phyloP scores from a whole-genome alignment of 805 yeast species.

The Pichia cabralensis region DNA sequence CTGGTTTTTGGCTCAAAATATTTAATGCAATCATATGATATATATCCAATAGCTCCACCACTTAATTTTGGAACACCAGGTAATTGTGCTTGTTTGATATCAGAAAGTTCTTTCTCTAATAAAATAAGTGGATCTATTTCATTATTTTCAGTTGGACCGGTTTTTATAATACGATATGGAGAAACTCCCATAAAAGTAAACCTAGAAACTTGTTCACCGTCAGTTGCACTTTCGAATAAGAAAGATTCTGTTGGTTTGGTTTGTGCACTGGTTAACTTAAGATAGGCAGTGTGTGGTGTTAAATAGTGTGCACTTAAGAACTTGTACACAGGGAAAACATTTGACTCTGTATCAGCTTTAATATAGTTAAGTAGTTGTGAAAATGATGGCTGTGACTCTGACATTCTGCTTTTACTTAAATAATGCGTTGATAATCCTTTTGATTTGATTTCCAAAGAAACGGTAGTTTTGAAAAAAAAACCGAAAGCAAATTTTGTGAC shows the following conservation, averaged over 20 bases:
- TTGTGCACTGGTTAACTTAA: constrained; percentile 64
- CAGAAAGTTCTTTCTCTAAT: constrained; percentile 63
- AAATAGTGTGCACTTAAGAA: constrained; percentile 65
- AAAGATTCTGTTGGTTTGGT: constrained; percentile 55
- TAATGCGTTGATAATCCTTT: neutral
- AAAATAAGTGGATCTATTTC: constrained; percentile 73
- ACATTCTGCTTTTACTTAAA: neutral
- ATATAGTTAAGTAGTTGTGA: constrained; percentile 34
- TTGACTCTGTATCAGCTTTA: constrained; percentile 30
- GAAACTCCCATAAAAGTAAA: constrained; percentile 84
- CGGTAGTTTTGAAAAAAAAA: neutral
- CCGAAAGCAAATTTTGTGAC: neutral
- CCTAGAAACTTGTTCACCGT: constrained; percentile 82
- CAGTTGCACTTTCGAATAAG: constrained; percentile 78
- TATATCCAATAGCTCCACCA: constrained; percentile 96
- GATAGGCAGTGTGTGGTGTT: constrained; percentile 85
- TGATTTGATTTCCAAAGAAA: neutral
- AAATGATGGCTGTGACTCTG: constrained; percentile 36
- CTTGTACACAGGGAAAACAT: constrained; percentile 74
- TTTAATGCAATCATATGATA: constrained; percentile 92
- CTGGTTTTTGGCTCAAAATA: constrained; percentile 92
- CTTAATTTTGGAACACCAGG: constrained; percentile 78
- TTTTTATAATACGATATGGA: constrained; percentile 73
- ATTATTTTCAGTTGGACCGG: constrained; percentile 59
- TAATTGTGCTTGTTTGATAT: constrained; percentile 57